phyloP scores from a whole-genome alignment of 805 yeast species.

The Myxozyma sirexii region DNA sequence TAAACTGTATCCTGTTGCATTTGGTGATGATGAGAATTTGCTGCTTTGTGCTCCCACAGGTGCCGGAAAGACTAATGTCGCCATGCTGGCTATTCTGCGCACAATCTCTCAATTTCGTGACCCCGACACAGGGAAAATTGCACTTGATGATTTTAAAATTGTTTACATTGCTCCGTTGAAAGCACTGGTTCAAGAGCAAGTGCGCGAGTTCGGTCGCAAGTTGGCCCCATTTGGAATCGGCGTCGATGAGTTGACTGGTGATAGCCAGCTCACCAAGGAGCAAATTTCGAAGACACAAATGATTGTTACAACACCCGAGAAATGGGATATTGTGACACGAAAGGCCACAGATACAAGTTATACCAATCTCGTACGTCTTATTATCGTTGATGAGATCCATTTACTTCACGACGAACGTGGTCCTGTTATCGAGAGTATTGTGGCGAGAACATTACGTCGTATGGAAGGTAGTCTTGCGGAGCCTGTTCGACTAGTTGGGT shows the following conservation, averaged over 20 bases:
- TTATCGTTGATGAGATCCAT: constrained; percentile 55
- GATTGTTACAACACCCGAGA: constrained; percentile 65
- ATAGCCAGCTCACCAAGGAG: constrained; percentile 52
- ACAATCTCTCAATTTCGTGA: constrained; percentile 56
- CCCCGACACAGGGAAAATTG: constrained; percentile 60
- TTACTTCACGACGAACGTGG: constrained; percentile 52
- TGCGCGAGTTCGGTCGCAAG: constrained; percentile 50
- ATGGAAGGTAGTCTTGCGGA: constrained; percentile 77
- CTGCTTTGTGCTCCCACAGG: constrained; percentile 62
- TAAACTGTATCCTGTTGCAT: constrained; percentile 76
- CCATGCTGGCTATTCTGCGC: constrained; percentile 61
- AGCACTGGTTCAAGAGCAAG: constrained; percentile 57
- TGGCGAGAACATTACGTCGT: constrained; percentile 55
- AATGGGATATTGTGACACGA: constrained; percentile 62
- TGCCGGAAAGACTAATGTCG: constrained; percentile 78
- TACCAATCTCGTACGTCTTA: constrained; percentile 52
- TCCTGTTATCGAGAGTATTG: constrained; percentile 52
- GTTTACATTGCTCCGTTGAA: constrained; percentile 64
- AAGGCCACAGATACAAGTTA: constrained; percentile 59
- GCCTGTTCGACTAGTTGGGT: constrained; percentile 49
- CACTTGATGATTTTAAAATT: constrained; percentile 35
- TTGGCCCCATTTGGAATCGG: constrained; percentile 48
- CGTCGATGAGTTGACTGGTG: constrained; percentile 60
- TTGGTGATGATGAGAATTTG: constrained; percentile 52
- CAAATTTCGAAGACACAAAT: constrained; percentile 52